Conservation (phyloP, 331 rosid genomes). For the Ulmus americana region DNA sequence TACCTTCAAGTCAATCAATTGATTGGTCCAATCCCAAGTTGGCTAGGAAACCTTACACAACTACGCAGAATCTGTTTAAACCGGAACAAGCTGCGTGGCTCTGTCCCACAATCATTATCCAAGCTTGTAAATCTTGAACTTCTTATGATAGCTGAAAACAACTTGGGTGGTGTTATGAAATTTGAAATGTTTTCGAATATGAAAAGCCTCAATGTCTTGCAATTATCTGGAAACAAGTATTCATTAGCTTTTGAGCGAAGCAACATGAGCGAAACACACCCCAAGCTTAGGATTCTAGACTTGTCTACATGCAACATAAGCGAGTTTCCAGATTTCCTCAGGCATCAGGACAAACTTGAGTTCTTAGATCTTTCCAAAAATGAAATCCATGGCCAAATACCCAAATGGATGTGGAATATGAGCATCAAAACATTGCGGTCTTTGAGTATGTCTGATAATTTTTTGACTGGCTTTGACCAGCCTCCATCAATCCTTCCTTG, state of each 20-base stretch:
- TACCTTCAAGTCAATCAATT: constrained; percentile 14
- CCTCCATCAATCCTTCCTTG: neutral
- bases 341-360: constrained; percentile 6
- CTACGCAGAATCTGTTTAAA: neutral
- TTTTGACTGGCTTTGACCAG: constrained; percentile 8
- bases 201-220: constrained; percentile 2
- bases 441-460: neutral
- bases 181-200: constrained; percentile 12
- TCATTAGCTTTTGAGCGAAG: neutral
- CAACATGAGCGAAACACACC: neutral
- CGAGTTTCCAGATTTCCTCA: constrained; percentile 17
- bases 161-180: constrained; percentile 18
- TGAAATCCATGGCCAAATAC: constrained; percentile 20
- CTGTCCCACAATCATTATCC: neutral
- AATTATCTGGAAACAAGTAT: neutral
- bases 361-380: constrained; percentile 12
- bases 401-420: constrained; percentile 21
- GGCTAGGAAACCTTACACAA: neutral
- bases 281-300: constrained; percentile 3
- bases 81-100: neutral
- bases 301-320: neutral
- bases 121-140: constrained; percentile 5
- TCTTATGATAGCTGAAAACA: constrained; percentile 7
- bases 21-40: neutral
- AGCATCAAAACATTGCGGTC: constrained; percentile 9